Percentiles rank a stretch among this genome's conserved stretches.
These are phyloP conservation scores for Spizellomyces punctatus DNA, from an alignment of 192 early-diverging fungal species.

Conservation along the genomic window DNA sequence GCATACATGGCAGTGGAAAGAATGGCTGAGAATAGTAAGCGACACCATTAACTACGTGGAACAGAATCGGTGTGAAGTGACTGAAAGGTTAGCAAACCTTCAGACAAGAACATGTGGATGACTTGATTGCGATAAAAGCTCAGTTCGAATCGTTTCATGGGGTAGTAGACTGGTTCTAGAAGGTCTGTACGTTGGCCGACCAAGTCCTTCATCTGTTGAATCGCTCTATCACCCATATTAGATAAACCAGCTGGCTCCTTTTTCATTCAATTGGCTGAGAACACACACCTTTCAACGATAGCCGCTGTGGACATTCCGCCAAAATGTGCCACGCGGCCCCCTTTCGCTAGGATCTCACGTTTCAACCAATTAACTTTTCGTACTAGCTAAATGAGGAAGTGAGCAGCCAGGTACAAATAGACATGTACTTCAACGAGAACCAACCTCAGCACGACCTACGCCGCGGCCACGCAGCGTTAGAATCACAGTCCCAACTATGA, in stretches of 20 bases:
- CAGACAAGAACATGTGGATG: slow-evolving; percentile 56
- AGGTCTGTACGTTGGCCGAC: slow-evolving; percentile 75
- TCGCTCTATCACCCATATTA: slow-evolving; percentile 44
- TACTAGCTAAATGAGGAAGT: slow-evolving; percentile 51
- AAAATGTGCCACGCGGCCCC: slow-evolving; percentile 80
- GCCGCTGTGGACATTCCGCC: slow-evolving; percentile 67
- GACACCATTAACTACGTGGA: slow-evolving; percentile 11
- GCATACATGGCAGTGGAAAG: slow-evolving; percentile 76
- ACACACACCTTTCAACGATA: slow-evolving; percentile 70
- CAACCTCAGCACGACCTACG: slow-evolving; percentile 49
- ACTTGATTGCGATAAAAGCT: slow-evolving; percentile 85
- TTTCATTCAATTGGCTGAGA: slow-evolving; percentile 1
- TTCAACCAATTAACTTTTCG: slow-evolving; percentile 76
- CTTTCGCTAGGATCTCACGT: slow-evolving; percentile 62
- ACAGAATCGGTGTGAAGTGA: slow-evolving; percentile 13
- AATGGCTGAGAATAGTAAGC: slow-evolving; percentile 52
- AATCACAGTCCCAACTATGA: slow-evolving; percentile 71
- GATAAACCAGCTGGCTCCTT: background rate
- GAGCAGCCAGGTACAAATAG: background rate
- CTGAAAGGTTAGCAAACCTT: slow-evolving; percentile 44
- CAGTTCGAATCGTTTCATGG: slow-evolving; percentile 78
- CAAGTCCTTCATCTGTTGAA: slow-evolving; percentile 71
- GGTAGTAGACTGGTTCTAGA: slow-evolving; percentile 82
- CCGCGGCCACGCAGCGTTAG: slow-evolving; percentile 80
- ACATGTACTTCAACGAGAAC: background rate